Evolutionary conservation across 176 grass and related monocot species (phyloP).

Genomic region (Oryza longistaminata): DNA sequence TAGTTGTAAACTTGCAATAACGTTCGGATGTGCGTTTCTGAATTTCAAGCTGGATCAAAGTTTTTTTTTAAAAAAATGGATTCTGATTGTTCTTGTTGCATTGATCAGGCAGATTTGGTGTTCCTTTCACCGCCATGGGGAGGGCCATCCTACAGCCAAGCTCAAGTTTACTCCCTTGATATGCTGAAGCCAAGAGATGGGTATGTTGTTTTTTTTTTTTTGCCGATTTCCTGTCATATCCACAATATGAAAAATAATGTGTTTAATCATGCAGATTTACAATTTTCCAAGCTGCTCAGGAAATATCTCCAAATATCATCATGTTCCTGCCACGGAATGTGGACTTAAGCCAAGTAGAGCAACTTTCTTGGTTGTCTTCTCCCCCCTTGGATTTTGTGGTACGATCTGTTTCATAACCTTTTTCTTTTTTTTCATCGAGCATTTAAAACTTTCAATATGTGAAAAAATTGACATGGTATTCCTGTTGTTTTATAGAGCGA

Average conservation of each 20-base stretch:
- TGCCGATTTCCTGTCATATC: background rate
- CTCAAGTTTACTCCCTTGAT: slow-evolving; percentile 59
- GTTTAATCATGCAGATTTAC: slow-evolving; percentile 25
- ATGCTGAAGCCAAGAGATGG: slow-evolving; percentile 66
- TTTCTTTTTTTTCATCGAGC: background rate
- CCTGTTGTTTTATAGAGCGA: slow-evolving; percentile 41
- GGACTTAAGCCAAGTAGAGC: slow-evolving; percentile 56
- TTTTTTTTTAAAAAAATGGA: background rate
- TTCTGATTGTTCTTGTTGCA: slow-evolving; percentile 17
- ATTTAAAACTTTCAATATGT: background rate
- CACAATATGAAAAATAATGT: background rate
- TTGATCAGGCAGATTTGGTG: slow-evolving; percentile 57
- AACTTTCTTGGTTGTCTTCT: slow-evolving; percentile 64
- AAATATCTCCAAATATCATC: slow-evolving; percentile 58
- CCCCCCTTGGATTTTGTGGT: slow-evolving; percentile 64
- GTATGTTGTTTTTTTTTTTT: slow-evolving; percentile 20
- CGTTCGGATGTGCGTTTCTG: background rate
- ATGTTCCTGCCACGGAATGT: slow-evolving; percentile 76
- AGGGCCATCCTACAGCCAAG: slow-evolving; percentile 59
- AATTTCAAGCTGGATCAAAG: background rate
- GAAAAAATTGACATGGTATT: background rate
- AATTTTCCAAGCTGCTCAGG: slow-evolving; percentile 58
- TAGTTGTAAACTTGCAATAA: background rate
- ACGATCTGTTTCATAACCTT: background rate
- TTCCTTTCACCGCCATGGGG: slow-evolving; percentile 88